Percentiles rank a stretch among this genome's conserved stretches.
These are phyloP conservation scores for Rhodotorula taiwanensis DNA, from an alignment of 768 basidiomycete species.

Conservation along the genomic window DNA sequence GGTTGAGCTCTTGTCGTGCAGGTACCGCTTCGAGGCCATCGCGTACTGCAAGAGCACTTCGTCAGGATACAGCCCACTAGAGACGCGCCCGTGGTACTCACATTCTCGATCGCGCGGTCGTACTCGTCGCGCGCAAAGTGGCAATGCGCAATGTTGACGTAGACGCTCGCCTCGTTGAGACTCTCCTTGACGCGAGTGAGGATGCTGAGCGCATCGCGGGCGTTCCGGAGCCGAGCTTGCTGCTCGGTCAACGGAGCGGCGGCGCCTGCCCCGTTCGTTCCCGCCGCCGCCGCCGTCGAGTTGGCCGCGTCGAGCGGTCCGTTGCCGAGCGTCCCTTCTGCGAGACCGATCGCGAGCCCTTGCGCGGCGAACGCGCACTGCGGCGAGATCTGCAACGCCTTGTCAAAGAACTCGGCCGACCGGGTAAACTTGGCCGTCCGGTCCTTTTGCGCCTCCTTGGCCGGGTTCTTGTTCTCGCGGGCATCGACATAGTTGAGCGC, in stretches of 20 bases:
- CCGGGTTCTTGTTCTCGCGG: conserved; percentile 53
- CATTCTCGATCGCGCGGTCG: conserved; percentile 91
- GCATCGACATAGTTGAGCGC: conserved; percentile 79
- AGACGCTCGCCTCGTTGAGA: conserved; percentile 72
- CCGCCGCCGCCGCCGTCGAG: conserved; percentile 52
- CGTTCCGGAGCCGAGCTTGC: conserved; percentile 58
- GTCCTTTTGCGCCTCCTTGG: conserved; percentile 55
- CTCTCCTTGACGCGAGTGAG: conserved; percentile 88
- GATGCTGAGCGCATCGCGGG: conserved; percentile 78
- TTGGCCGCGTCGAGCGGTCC: conserved; percentile 10
- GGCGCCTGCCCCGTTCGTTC: conserved; percentile 21
- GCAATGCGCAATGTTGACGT: conserved; percentile 94
- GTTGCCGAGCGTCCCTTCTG: conserved; percentile 78
- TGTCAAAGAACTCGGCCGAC: conserved; percentile 85
- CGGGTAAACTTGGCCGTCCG: conserved; percentile 70
- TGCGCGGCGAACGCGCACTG: conserved; percentile 88
- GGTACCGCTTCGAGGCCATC: conserved; percentile 74
- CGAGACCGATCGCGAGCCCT: conserved; percentile 86
- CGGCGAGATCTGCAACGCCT: conserved; percentile 75
- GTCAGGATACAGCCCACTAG: too few relatives aligned
- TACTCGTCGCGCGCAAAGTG: conserved; percentile 88
- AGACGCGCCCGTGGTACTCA: conserved; percentile 45
- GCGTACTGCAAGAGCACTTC: conserved; percentile 62
- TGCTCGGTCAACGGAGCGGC: conserved; percentile 53
- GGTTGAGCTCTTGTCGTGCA: conserved; percentile 63